Percentiles rank a stretch among this genome's conserved stretches.
Conservation (phyloP, 2,329 filamentous ascomycete genomes). For the Ceratocystis albifundus region DNA sequence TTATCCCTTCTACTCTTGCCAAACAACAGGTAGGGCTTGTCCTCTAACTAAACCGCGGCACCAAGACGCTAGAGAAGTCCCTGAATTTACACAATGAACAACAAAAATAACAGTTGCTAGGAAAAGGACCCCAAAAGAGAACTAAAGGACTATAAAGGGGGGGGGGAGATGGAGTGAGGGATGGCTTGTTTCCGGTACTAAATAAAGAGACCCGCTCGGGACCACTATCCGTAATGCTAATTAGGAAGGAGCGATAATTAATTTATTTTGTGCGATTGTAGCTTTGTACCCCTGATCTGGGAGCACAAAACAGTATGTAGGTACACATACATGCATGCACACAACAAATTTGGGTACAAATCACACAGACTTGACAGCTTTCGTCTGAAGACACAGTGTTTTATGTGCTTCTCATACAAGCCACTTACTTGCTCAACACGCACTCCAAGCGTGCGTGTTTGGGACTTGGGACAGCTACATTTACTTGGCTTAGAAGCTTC, state of each 20-base stretch:
- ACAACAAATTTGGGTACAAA: background rate
- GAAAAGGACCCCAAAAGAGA: background rate
- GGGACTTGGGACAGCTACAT: background rate
- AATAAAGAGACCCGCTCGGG: slow-evolving; percentile 12
- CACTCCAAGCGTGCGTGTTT: background rate
- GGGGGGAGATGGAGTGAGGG: too few relatives aligned
- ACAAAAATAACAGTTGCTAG: background rate
- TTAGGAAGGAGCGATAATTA: background rate
- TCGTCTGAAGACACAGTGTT: slow-evolving; percentile 13
- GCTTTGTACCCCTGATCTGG: background rate
- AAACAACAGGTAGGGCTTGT: too few relatives aligned
- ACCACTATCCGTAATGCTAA: slow-evolving; percentile 3
- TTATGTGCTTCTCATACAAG: background rate
- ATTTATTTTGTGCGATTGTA: background rate
- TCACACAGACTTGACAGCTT: slow-evolving; percentile 14
- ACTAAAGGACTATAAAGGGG: background rate
- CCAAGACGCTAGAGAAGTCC: background rate
- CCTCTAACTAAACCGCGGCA: too few relatives aligned
- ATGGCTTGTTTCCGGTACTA: background rate
- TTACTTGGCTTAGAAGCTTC: background rate
- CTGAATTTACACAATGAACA: background rate
- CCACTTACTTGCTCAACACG: background rate
- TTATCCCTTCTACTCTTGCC: background rate
- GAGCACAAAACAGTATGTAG: background rate
- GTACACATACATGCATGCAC: background rate